phyloP scores from a whole-genome alignment of 2,329 filamentous ascomycete species.

The Aspergillus transmontanensis region DNA sequence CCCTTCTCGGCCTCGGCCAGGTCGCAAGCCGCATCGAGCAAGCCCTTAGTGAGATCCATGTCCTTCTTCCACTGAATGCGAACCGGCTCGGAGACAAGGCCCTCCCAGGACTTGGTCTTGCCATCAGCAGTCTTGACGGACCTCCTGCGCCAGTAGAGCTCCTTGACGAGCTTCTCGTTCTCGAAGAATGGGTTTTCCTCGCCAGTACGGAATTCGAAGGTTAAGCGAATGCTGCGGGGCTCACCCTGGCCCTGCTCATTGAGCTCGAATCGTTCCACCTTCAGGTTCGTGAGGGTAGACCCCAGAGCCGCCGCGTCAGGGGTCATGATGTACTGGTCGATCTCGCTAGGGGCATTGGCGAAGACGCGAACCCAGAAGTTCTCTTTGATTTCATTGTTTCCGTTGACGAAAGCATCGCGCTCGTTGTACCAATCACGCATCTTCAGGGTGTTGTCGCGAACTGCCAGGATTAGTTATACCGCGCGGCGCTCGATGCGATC shows the following conservation, averaged over 20 bases:
- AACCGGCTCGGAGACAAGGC: constrained; percentile 86
- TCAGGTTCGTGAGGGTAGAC: constrained; percentile 66
- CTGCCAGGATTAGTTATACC: constrained; percentile 45
- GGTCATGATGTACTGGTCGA: constrained; percentile 86
- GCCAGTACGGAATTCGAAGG: constrained; percentile 67
- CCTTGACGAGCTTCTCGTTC: constrained; percentile 80
- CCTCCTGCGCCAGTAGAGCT: constrained; percentile 78
- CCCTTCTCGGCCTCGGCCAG: constrained; percentile 67
- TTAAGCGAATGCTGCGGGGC: constrained; percentile 77
- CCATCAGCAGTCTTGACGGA: constrained; percentile 46
- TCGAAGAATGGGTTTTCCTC: constrained; percentile 78
- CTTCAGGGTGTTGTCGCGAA: constrained; percentile 71
- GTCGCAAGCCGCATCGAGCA: constrained; percentile 72
- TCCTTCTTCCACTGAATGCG: constrained; percentile 84
- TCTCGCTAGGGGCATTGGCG: constrained; percentile 79
- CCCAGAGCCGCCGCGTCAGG: constrained; percentile 71
- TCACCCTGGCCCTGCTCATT: constrained; percentile 63
- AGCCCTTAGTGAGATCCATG: constrained; percentile 79
- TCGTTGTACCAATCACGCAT: constrained; percentile 73
- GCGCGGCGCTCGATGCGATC: background rate
- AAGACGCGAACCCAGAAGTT: constrained; percentile 96
- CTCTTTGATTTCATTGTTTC: constrained; percentile 59
- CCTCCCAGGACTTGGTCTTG: constrained; percentile 64
- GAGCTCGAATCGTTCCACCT: constrained; percentile 80
- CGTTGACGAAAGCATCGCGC: constrained; percentile 66